Conservation (phyloP, 768 basidiomycete species). For the Russula sp. region DNA sequence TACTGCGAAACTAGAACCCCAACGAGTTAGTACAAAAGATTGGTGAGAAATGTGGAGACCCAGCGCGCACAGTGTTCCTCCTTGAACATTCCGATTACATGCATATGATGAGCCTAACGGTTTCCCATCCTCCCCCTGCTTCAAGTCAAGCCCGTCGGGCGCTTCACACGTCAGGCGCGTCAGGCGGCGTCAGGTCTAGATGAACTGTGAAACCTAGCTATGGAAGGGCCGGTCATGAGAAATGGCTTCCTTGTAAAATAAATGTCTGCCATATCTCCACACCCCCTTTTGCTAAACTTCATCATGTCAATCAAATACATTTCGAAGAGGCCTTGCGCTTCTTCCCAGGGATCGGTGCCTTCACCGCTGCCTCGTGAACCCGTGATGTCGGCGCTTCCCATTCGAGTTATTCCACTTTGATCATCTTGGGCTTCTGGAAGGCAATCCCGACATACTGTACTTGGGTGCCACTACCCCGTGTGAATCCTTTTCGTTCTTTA, state of each 20-base stretch:
- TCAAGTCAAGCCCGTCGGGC: background rate
- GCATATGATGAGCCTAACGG: background rate
- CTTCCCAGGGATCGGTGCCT: constrained; percentile 6
- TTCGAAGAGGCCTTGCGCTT: background rate
- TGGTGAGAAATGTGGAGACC: background rate
- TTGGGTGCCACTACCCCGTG: background rate
- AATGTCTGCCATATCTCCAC: background rate
- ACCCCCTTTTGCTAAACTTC: constrained; percentile 1
- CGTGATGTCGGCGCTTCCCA: background rate
- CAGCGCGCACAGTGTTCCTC: background rate
- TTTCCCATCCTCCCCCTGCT: constrained; percentile 5
- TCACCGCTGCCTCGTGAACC: background rate
- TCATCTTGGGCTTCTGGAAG: constrained; percentile 6
- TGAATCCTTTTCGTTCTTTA: constrained; percentile 5
- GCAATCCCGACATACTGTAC: background rate
- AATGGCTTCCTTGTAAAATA: background rate
- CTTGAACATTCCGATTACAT: constrained; percentile 9
- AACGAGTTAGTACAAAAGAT: background rate
- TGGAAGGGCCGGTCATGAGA: background rate
- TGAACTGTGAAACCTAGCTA: too few species aligned
- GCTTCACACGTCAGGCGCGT: background rate
- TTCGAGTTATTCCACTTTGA: background rate
- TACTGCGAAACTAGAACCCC: background rate
- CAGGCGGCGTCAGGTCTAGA: too few species aligned
- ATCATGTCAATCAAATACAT: constrained; percentile 17